Base-by-base conservation (phyloP, 2,329 filamentous ascomycete genomes). In the Ceratocystis cubensis region DNA sequence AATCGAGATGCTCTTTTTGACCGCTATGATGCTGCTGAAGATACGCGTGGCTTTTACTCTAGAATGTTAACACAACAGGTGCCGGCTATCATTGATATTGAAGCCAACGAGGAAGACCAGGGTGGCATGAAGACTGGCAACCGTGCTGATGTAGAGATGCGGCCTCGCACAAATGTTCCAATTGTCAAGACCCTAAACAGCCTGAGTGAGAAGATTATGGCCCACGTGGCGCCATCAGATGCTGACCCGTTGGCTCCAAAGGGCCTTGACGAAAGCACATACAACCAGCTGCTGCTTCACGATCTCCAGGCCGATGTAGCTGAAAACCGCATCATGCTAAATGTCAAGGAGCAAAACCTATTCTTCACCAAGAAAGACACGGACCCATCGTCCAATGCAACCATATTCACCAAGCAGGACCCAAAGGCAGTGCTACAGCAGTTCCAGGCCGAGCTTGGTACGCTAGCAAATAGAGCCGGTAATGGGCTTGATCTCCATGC, bases 41-140 rank as follows among this genome's bases (percentile, higher is more conserved):
- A 91, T 70, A 80, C 81, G 41, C 74, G 78, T 22, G 76, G 76
- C 45, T 78, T 82, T 59, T 76, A 80, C 50, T 81, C 78, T 72
- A 81, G 80, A 70, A 79, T 84, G 61, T 78, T 83, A 70, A 78
- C 86, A 2, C 78, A 86, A 44, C 83, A 87, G 66, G 85, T 99
- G 22, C 92, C 94, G 0, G 86, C 92, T 71, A 92, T 95, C 70
- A 92, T 99, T 71, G 89, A 99, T 74, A 76, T 99, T 30, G 90
- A 93, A 73, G 94, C 88, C 37, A 99, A 99, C 73, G 94, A 97
- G 76, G 89, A 94, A 74, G 93, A 99, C 72, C 87, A 96, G 75
- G 95, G 91, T 71, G 89, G 92, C 65, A 84, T 87, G 72, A 87
- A 82, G 71, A 77, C 82, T 69, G 94, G 94, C 63, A 97, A 99